These are phyloP conservation scores for Albophoma yamanashiensis DNA, from an alignment of 2,329 filamentous ascomycete species.

Conservation along the genomic window DNA sequence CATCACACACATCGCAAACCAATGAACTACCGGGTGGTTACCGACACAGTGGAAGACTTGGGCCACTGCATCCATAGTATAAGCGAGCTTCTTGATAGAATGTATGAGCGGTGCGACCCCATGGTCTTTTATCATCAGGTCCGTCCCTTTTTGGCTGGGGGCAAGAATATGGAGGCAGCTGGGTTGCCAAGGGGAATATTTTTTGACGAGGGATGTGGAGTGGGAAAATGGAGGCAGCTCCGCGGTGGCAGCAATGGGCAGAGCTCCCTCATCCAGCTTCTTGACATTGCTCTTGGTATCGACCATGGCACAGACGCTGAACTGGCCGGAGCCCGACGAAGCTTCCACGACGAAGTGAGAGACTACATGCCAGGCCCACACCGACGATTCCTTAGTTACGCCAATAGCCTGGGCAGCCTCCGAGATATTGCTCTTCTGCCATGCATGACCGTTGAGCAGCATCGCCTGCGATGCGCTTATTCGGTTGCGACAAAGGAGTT, in stretches of 20 bases:
- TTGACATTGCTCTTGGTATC: constrained; percentile 77
- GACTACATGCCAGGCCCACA: constrained; percentile 87
- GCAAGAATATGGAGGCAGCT: constrained; percentile 82
- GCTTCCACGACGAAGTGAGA: constrained; percentile 58
- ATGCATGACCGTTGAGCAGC: constrained; percentile 42
- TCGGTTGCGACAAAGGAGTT: constrained; percentile 67
- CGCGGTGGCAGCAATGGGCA: constrained; percentile 95
- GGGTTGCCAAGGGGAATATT: constrained; percentile 76
- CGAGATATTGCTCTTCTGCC: constrained; percentile 50
- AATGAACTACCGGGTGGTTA: constrained; percentile 50
- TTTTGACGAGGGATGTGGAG: constrained; percentile 64
- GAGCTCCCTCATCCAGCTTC: constrained; percentile 85
- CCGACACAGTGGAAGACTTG: constrained; percentile 52
- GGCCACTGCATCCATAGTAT: constrained; percentile 59
- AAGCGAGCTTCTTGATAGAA: constrained; percentile 57
- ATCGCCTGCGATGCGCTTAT: constrained; percentile 38
- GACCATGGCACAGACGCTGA: constrained; percentile 46
- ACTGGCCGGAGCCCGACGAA: constrained; percentile 20
- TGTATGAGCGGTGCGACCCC: constrained; percentile 84
- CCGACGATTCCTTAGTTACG: constrained; percentile 62
- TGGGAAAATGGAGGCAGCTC: constrained; percentile 60
- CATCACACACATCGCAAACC: constrained; percentile 42
- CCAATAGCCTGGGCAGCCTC: constrained; percentile 63
- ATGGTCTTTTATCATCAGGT: constrained; percentile 84
- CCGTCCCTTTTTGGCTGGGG: constrained; percentile 79